These are phyloP conservation scores for Talaromyces trachyspermus DNA, from an alignment of 495 filamentous ascomycete species.

Conservation along the genomic window DNA sequence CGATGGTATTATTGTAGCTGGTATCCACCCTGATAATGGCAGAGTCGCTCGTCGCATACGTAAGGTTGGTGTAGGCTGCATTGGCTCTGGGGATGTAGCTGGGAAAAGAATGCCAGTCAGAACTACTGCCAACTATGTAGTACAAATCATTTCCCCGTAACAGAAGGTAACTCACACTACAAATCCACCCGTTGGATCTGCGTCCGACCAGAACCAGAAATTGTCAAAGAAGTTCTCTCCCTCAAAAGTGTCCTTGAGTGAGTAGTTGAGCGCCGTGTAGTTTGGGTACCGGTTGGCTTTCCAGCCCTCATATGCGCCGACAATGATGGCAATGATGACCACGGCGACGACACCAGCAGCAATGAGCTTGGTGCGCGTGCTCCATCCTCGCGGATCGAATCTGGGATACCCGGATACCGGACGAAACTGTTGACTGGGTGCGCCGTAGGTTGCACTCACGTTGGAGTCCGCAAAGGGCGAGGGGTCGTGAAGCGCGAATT, in stretches of 20 bases:
- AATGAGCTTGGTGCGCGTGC: slow-evolving; percentile 36
- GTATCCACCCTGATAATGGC: slow-evolving; percentile 48
- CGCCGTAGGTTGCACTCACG: neutral
- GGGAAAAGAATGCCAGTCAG: neutral
- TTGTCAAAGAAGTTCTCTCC: slow-evolving; percentile 43
- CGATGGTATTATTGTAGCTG: slow-evolving; percentile 29
- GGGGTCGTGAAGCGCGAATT: no score
- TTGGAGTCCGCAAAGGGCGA: no score
- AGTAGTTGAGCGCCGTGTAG: slow-evolving; percentile 43
- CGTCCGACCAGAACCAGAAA: slow-evolving; percentile 45
- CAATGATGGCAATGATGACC: slow-evolving; percentile 42
- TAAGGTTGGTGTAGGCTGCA: slow-evolving; percentile 35
- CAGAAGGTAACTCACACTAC: slow-evolving; percentile 36
- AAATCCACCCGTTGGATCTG: slow-evolving; percentile 46
- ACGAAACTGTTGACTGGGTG: neutral
- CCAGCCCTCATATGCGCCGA: slow-evolving; percentile 46
- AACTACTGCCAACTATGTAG: neutral
- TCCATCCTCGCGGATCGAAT: slow-evolving; percentile 48
- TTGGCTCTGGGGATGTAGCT: slow-evolving; percentile 4
- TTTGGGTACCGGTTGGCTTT: slow-evolving; percentile 45
- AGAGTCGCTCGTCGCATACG: slow-evolving; percentile 35
- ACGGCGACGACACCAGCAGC: slow-evolving; percentile 23
- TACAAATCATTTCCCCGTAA: no score
- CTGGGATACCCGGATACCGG: slow-evolving; percentile 8
- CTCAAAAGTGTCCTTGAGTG: slow-evolving; percentile 42